Percentiles rank a stretch among this genome's conserved stretches.
Conservation (phyloP, 2,329 filamentous ascomycete genomes). For the Fusarium veterinarium region DNA sequence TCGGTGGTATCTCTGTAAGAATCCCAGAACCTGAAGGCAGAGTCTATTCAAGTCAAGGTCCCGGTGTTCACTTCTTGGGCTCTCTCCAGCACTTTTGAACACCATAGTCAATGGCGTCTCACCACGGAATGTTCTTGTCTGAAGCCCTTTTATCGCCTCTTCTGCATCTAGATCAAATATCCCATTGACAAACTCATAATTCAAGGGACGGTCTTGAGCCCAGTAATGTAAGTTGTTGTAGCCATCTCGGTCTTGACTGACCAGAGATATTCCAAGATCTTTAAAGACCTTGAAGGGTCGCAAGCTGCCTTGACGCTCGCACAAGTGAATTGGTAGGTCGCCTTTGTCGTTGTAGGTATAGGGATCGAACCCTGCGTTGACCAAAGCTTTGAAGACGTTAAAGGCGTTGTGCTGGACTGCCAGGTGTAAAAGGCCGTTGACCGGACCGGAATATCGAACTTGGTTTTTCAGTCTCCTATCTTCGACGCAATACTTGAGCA, state of each 20-base stretch:
- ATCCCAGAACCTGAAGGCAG: background rate
- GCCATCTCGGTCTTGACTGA: background rate
- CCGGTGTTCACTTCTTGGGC: accelerated
- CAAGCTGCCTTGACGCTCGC: background rate
- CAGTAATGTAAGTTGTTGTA: background rate
- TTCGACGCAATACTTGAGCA: background rate
- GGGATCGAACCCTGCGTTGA: background rate
- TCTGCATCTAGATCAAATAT: background rate
- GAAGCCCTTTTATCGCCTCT: background rate
- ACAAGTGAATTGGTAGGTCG: background rate
- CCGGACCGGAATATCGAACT: accelerated
- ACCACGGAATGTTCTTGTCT: background rate
- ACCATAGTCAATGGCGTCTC: background rate
- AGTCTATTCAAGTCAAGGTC: background rate
- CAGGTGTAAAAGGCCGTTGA: background rate
- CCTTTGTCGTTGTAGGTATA: accelerated
- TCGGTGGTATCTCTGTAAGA: background rate
- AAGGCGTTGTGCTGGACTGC: background rate
- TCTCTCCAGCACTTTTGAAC: background rate
- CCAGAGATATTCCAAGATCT: background rate
- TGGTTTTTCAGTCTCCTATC: background rate
- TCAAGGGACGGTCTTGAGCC: background rate
- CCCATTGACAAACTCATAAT: background rate
- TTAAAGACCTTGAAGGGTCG: background rate
- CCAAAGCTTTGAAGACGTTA: background rate